Evolutionary conservation across 257 asterid species (phyloP).

Genomic region (Solanum microdontum): DNA sequence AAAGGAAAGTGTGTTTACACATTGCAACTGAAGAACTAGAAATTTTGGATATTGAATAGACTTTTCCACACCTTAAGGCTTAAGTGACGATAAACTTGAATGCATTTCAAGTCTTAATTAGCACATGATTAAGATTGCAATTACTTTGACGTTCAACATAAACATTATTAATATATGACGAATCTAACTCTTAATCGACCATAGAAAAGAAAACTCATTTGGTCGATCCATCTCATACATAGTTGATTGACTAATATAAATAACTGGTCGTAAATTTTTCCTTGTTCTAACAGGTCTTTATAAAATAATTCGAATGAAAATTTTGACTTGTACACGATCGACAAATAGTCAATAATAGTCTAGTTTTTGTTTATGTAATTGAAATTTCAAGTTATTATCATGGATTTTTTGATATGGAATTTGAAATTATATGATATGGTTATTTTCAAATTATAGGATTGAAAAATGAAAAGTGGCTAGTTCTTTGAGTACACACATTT

Average conservation of each 20-base stretch:
- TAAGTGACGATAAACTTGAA: background rate
- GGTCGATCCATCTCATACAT: background rate
- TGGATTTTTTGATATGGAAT: background rate
- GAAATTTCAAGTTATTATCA: background rate
- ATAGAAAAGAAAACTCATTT: background rate
- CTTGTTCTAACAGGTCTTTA: background rate
- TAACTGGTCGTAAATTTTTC: background rate
- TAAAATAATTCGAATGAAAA: background rate
- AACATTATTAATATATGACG: background rate
- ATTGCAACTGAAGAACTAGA: background rate
- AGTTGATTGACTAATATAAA: background rate
- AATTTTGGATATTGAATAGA: background rate
- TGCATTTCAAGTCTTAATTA: background rate
- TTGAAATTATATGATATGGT: background rate
- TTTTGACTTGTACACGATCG: background rate
- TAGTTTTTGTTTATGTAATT: background rate
- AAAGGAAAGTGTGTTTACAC: background rate
- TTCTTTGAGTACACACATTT: background rate
- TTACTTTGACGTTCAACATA: background rate
- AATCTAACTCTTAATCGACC: background rate
- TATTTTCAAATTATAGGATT: background rate
- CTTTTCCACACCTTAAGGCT: background rate
- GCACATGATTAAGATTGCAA: background rate
- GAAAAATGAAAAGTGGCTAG: background rate
- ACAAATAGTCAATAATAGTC: background rate